Evolutionary conservation across 352 stramenopile genomes (phyloP), one percentile per base, ranked within the genome.

Genomic region (Aphanomyces invadans): DNA sequence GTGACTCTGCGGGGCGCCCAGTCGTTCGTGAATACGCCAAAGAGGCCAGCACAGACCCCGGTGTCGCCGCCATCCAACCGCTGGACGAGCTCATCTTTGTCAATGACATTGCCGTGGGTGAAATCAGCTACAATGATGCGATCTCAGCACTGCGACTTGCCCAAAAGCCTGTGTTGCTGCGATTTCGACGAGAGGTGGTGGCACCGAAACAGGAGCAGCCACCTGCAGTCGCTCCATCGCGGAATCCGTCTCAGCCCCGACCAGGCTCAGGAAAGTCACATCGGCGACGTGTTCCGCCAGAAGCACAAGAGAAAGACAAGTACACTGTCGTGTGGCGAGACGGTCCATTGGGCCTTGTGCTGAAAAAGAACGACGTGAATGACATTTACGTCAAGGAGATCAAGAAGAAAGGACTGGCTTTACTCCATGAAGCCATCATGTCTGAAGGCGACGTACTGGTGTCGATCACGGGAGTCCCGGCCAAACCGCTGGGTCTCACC

Each of bases 251-350:
- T 29, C 12, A 53, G 38, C 26, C 29, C 7, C 31, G 31, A 12
- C 48, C 10, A 54, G 32, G 12, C 19, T 33, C 10, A 51, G 57
- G 44, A 4, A 57, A 25, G 21, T 25, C 55, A 46, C 45, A n/a
- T n/a, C n/a, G n/a, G n/a, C n/a, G n/a, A n/a, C n/a, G n/a, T n/a
- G n/a, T n/a, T n/a, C n/a, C n/a, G n/a, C n/a, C n/a, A n/a, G n/a
- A n/a, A n/a, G 17, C 15, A 48, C 39, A 48, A 48, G 39, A 54
- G 26, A 54, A 23, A 54, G 46, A 54, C 46, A 29, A 26, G 68
- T 95, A 92, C 71, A 77, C 79, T 5, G 76, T 95, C 15, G 54
- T 89, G 21, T 95, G 86, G 86, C 70, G 75, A 21, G 79, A 88
- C 4, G 86, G 86, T 0, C 80, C 84, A 3, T 75, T 95, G 4